Base-by-base conservation (phyloP, 2,329 filamentous ascomycete species). In the Blastomyces gilchristii region DNA sequence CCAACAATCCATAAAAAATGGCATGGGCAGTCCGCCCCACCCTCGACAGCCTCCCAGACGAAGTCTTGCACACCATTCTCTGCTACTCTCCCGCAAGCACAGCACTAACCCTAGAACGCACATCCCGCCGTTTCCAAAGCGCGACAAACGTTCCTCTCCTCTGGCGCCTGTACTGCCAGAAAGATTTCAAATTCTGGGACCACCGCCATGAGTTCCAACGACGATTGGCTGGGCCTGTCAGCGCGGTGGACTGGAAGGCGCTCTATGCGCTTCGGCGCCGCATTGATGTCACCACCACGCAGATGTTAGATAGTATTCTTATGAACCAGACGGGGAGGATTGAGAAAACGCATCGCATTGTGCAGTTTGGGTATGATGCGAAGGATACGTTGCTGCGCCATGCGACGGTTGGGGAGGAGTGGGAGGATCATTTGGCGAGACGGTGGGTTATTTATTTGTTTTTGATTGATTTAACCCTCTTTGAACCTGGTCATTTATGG, bases 41-140 rank as follows among this genome's bases (percentile, higher is more conserved):
- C 41, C 41, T 65, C 3, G 66, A 67, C 61, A 60, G 67, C 62
- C 79, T 94, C 45, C 92, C 92, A 50, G 89, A 93, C 75, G 94
- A 99, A 78, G 84, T 97, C 66, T 81, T 97, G 69, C 85, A 90
- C 72, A 83, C 87, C 61, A 88, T 97, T 67, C 81, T 97, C 67
- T 80, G 82, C 66, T 85, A 85, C 71, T 78, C 85, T 60, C 77
- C 80, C 58, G 81, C 83, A 9, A 69, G 68, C 54, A 79, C 79
- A 49, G 77, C 83, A 41, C 73, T 82, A 53, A 75, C 79, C 77
- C 71, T 84, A 75, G 71, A 87, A 82, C 67, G 79, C 34, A 80
- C 88, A 12, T 90, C 84, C 28, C 84, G 79, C 67, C 84, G 85
- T 64, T 82, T 93, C 68, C 79, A 85, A 68, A 79, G 80, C 58